Evolutionary conservation across 2,329 filamentous ascomycete genomes (phyloP).

Genomic region (Trichoderma afroharzianum): DNA sequence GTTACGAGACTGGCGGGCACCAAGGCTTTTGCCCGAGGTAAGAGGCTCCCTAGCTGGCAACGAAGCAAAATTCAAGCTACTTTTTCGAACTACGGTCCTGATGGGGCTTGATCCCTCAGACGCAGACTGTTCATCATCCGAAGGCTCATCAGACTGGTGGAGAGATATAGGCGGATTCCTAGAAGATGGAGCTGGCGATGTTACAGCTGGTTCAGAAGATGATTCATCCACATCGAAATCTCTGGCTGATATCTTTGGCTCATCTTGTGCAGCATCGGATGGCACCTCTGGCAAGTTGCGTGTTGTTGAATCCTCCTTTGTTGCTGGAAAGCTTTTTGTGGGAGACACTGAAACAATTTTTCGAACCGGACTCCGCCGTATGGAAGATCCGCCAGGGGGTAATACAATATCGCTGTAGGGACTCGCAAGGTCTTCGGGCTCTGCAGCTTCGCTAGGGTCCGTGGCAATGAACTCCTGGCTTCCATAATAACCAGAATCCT

Average conservation of each 20-base stretch:
- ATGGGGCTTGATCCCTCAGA: conserved; percentile 72
- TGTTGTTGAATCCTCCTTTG: conserved; percentile 43
- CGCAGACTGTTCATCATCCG: conserved; percentile 48
- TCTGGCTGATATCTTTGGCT: neutral
- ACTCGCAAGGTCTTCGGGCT: conserved; percentile 22
- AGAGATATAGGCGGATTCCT: neutral
- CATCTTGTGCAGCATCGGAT: neutral
- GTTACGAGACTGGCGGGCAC: conserved; percentile 65
- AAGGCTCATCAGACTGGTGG: neutral
- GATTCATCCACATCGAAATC: conserved; percentile 17
- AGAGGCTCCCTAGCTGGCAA: conserved; percentile 88
- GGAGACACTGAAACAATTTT: conserved; percentile 30
- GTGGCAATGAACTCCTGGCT: conserved; percentile 47
- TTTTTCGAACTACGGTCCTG: conserved; percentile 78
- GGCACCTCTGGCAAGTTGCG: conserved; percentile 20
- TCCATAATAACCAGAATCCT: conserved; percentile 70
- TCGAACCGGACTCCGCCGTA: conserved; percentile 26
- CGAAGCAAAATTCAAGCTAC: conserved; percentile 90
- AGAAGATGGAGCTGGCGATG: neutral
- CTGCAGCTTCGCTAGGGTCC: conserved; percentile 24
- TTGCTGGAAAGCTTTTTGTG: conserved; percentile 41
- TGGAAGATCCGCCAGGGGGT: conserved; percentile 20
- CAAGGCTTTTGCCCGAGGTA: conserved; percentile 78
- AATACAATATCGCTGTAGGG: conserved; percentile 22
- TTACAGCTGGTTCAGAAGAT: conserved; percentile 2